Base-by-base conservation (phyloP, 2,329 filamentous ascomycete species). In the Penicillium sp. region DNA sequence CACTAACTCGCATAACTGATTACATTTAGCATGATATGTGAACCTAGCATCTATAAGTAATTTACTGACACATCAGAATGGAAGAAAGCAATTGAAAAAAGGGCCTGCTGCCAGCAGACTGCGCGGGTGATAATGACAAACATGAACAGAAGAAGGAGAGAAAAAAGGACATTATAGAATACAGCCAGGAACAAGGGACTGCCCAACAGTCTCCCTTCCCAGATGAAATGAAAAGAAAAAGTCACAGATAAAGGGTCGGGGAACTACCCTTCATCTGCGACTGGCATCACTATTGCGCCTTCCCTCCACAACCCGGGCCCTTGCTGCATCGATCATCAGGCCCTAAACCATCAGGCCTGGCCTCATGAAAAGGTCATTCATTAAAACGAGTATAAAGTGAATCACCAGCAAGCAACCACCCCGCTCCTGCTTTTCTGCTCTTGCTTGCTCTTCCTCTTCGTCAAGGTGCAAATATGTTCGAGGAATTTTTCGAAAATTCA, bases 341-440 rank as follows among this genome's bases (percentile, higher is more conserved):
- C 61, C 28, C 33, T 60, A 63, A 58, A 62, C 60, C 26, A 51
- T 57, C 59, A 47, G 58, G 59, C 54, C 68, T 65, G 62, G 66
- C 65, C 62, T 70, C 68, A 65, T 70, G 66, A 70, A 65, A 56
- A 62, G 66, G 64, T 70, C 68, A 66, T 70, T 70, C 63, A 70
- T 70, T 70, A 70, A 70, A 66, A 67, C 61, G 61, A 49, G 58
- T 70, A 70, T 67, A 70, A 60, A 61, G 54, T 58, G 63, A 60
- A 64, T 66, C 67, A 68, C 61, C 66, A 55, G 53, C 58, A 54
- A 63, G 63, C 60, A 68, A 60, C 50, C 54, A 65, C 45, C 35
- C 59, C 38, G 45, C 58, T 42, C 22, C 24, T 44, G 33, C 4
- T 26, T 26, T 38, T 40, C 15, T 24, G 6, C 49, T 62, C 50